Evolutionary conservation across 2,329 filamentous ascomycete species (phyloP).

Genomic region (Fusarium pseudonygamai): DNA sequence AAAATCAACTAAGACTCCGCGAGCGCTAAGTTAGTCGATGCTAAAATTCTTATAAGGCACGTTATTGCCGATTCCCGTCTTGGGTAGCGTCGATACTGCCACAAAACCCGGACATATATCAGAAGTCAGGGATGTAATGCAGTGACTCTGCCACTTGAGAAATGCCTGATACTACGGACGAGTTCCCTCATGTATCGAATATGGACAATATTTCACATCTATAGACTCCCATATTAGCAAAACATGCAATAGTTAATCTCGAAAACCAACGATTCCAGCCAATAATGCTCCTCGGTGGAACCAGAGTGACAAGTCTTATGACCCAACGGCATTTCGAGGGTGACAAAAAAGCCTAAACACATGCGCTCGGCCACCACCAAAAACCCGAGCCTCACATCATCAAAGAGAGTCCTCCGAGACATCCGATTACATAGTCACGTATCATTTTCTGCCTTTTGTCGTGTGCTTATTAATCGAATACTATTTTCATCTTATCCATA

Average conservation of each 20-base stretch:
- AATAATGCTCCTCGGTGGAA: background rate
- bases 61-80: background rate
- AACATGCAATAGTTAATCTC: background rate
- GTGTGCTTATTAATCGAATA: background rate
- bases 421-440: background rate
- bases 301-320: background rate
- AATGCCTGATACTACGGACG: background rate
- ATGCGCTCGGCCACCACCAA: slow-evolving; percentile 7
- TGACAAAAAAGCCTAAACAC: slow-evolving; percentile 1
- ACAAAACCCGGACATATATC: background rate
- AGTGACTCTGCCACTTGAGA: background rate
- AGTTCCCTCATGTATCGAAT: background rate
- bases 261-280: background rate
- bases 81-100: background rate
- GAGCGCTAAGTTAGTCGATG: background rate
- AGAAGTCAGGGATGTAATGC: background rate
- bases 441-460: background rate
- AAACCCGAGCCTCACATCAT: slow-evolving; percentile 2
- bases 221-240: background rate
- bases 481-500: background rate
- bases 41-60: background rate
- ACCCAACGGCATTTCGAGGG: background rate
- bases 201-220: background rate
- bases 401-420: slow-evolving; percentile 1
- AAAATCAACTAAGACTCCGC: background rate